Percentiles rank a stretch among this genome's conserved stretches.
Evolutionary conservation across 192 early-diverging fungal genomes (phyloP).

Genomic region (Coemansia pectinata): DNA sequence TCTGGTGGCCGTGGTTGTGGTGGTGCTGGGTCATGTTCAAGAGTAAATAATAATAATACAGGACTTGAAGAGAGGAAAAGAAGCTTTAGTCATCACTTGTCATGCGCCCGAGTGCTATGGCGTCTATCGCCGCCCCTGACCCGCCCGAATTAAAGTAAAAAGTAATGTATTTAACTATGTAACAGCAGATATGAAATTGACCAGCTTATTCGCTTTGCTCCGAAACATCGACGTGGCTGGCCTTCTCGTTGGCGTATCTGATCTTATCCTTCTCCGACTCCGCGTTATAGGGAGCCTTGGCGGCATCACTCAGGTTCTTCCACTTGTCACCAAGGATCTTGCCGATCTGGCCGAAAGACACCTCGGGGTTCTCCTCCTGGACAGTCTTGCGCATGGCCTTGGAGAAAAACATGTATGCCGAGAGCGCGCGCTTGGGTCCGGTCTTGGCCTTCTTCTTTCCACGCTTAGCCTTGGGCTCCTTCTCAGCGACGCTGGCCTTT

Average conservation of each 20-base stretch:
- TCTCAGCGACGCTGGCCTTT: conserved; percentile 8
- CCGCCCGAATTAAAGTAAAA: neutral
- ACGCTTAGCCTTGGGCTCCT: conserved; percentile 51
- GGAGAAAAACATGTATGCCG: conserved; percentile 91
- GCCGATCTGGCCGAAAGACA: conserved; percentile 68
- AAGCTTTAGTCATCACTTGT: neutral
- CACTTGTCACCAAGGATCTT: conserved; percentile 73
- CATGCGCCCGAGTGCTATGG: neutral
- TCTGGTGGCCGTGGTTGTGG: neutral
- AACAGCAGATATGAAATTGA: neutral
- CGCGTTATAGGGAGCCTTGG: conserved; percentile 61
- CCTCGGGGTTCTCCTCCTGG: conserved; percentile 79
- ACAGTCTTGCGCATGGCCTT: conserved; percentile 77
- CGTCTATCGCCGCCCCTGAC: neutral
- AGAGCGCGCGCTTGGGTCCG: conserved; percentile 88
- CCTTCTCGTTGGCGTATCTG: conserved; percentile 52
- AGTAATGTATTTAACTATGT: neutral
- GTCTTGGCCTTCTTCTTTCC: conserved; percentile 84
- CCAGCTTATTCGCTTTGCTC: conserved; percentile 18
- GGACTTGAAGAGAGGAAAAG: neutral
- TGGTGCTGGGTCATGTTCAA: conserved; percentile 2
- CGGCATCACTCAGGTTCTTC: conserved; percentile 57
- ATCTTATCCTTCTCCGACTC: conserved; percentile 53
- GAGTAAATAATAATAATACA: neutral
- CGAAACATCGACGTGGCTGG: conserved; percentile 12